A percentile compares a stretch with the other conserved stretches of the same genome.
Evolutionary conservation across 768 basidiomycete species (phyloP).

Genomic region (Suillus tomentosus): DNA sequence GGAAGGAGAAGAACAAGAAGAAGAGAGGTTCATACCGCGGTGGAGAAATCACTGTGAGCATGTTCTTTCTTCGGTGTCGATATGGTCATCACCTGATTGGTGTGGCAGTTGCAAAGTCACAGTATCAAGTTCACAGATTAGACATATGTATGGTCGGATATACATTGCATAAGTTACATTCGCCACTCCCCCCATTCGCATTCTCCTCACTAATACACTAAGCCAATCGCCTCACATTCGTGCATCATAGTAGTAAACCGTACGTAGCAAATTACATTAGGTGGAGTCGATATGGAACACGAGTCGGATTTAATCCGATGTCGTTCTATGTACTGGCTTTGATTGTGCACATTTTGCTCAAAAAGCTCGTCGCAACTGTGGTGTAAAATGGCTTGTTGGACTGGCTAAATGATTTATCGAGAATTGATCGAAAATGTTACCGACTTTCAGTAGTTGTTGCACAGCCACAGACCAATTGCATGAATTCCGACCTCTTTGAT

Average conservation of each 20-base stretch:
- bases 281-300: not conserved
- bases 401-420: not conserved
- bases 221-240: not conserved
- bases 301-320: not conserved
- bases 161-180: not conserved
- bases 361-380: not conserved
- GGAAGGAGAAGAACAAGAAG: constrained; percentile 99
- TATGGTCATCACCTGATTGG: constrained; percentile 9
- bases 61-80: not conserved
- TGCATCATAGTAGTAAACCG: not conserved
- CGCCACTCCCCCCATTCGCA: not conserved
- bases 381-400: not conserved
- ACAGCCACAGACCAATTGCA: constrained; percentile 3
- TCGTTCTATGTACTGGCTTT: not conserved
- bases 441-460: not conserved
- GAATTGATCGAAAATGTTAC: not conserved
- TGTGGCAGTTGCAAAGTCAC: constrained; percentile 69
- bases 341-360: not conserved
- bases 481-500: not conserved
- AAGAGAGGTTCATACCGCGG: constrained; percentile 94
- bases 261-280: not conserved
- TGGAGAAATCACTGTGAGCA: constrained; percentile 88
- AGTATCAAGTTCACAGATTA: constrained; percentile 82
- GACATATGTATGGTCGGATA: constrained; percentile 14
- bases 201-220: not conserved